Base-by-base conservation (phyloP, 257 asterid genomes). In the Sherardia arvensis region DNA sequence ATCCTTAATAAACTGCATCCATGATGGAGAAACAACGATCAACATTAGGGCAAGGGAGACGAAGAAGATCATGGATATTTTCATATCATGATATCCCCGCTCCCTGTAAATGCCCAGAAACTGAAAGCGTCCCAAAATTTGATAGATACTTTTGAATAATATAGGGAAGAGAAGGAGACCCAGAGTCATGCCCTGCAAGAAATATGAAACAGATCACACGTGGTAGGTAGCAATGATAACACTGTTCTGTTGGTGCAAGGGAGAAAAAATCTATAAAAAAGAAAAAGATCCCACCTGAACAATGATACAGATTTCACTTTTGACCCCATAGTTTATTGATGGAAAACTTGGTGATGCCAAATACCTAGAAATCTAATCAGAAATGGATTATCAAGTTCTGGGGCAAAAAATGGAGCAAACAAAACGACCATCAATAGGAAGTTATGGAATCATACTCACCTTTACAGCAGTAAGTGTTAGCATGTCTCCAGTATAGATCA, bases 401-500 rank as follows among this genome's bases (percentile, higher is more conserved):
- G 21, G 26, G 3, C 4, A 38, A 17, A n/a, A 10, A 12, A 38
- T 1, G 18, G 15, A 23, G 25, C 47, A 26, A 55, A 47, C 15
- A 59, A 23, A 20, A 29, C 18, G 61, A 32, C 67, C 30, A 45
- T 17, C 30, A 21, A 36, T 57, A 33, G 74, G 66, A 73, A 74
- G 48, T 10, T 38, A 72, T 63, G 59, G 32, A 21, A 63, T 71
- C 51, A 72, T 63, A 74, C 87, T 73, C 70, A 83, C 99, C 76
- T 87, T 85, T 64, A 87, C 74, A 78, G 77, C 76, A 59, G 96
- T 84, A 71, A 67, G 77, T 55, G 86, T 76, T 59, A 78, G 61
- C 96, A 87, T 85, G 80, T 93, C 99, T 66, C 97, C 95, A 51
- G 83, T 76, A 76, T 87, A 93, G 72, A 84, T 68, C 20, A 93